These are phyloP conservation scores for Mucor plumbeus DNA, from an alignment of 371 early-diverging fungal species.

Conservation along the genomic window DNA sequence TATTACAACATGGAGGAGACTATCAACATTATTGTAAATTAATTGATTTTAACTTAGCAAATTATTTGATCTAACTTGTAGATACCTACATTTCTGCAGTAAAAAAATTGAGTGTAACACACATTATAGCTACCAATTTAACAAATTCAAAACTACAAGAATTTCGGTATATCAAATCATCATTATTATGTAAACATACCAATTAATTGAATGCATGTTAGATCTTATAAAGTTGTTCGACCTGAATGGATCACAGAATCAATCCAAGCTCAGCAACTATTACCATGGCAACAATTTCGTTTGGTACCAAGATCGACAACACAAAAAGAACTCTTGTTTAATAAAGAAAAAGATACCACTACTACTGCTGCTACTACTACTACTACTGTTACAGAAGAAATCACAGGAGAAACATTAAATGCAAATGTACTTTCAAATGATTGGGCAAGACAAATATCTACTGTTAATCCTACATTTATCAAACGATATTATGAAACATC, in stretches of 20 bases:
- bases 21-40: slow-evolving; percentile 61
- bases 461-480: slow-evolving; percentile 70
- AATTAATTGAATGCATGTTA: slow-evolving; percentile 15
- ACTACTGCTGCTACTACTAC: not conserved
- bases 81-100: slow-evolving; percentile 32
- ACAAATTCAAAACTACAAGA: slow-evolving; percentile 72
- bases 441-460: slow-evolving; percentile 40
- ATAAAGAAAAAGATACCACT: not conserved
- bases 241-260: slow-evolving; percentile 84
- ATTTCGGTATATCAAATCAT: slow-evolving; percentile 50
- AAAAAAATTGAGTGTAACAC: slow-evolving; percentile 64
- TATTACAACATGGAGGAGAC: slow-evolving; percentile 65
- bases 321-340: slow-evolving; percentile 37
- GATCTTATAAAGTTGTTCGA: slow-evolving; percentile 73
- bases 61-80: slow-evolving; percentile 1
- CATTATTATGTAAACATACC: not conserved
- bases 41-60: not conserved
- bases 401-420: slow-evolving; percentile 23
- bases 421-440: slow-evolving; percentile 37
- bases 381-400: not conserved
- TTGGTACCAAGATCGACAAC: slow-evolving; percentile 23
- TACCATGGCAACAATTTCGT: slow-evolving; percentile 73
- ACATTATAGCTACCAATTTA: slow-evolving; percentile 73
- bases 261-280: slow-evolving; percentile 55
- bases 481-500: slow-evolving; percentile 78